phyloP scores from a whole-genome alignment of 2,329 filamentous ascomycete species.

The Fusarium redolens region DNA sequence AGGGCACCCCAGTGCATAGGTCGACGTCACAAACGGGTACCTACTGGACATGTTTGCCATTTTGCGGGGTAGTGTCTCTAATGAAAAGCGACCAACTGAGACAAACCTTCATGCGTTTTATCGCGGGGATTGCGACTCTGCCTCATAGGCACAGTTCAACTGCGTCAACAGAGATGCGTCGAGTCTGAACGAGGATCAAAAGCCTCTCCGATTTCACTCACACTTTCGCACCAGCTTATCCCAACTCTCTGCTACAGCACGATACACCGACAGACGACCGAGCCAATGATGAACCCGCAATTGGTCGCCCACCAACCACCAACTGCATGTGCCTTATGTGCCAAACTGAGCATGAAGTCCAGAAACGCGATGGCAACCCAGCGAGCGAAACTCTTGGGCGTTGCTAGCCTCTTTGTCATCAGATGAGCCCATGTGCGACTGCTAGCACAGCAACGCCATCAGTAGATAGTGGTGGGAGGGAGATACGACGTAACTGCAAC shows the following conservation, averaged over 20 bases:
- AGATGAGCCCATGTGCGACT: conserved; percentile 27
- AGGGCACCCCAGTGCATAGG: conserved; percentile 23
- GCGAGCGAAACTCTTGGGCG: neutral
- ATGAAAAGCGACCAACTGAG: conserved; percentile 1
- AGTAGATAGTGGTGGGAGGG: conserved; percentile 17
- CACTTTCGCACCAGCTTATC: neutral
- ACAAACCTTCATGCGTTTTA: conserved; percentile 20
- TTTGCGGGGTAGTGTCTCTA: conserved; percentile 39
- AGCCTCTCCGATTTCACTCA: neutral
- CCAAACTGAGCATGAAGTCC: neutral
- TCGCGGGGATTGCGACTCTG: conserved; percentile 13
- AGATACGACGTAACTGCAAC: conserved; percentile 22
- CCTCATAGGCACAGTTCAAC: conserved; percentile 21
- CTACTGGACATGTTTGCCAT: conserved; percentile 10
- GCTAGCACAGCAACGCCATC: conserved; percentile 17
- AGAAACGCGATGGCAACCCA: neutral
- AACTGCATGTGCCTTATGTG: neutral
- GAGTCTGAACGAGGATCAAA: neutral
- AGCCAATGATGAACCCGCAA: neutral
- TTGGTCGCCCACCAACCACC: conserved; percentile 16
- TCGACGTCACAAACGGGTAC: conserved; percentile 37
- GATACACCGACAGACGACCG: conserved; percentile 5
- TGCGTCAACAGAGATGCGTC: conserved; percentile 7
- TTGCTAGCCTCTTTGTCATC: conserved; percentile 20
- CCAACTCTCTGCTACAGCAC: neutral